Base-by-base conservation (phyloP, 2,329 filamentous ascomycete species). In the Neobulgaria alba region DNA sequence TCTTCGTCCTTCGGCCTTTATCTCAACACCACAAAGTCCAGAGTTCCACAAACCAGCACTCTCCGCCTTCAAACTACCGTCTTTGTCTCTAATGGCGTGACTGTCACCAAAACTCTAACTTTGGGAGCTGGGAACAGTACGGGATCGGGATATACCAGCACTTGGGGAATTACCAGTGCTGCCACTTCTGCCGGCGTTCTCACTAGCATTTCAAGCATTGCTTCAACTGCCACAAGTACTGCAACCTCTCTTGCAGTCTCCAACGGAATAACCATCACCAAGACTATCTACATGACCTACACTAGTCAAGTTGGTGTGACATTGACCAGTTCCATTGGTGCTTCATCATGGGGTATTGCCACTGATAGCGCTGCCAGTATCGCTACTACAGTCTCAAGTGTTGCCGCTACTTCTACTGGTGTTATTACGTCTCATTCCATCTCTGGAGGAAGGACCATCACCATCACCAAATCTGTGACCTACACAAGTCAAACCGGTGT, bases 91-190 rank as follows among this genome's bases (percentile, higher is more conserved):
- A n/a, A 33, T 5, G 23, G 35, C 12, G 12, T 38, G 12, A 52
- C 52, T 3, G 26, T 53, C 3, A 52, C 47, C 9, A 36, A 43
- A 16, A 42, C 42, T 17, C n/a, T 50, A 20, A 10, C 16, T n/a
- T 12, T 5, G 4, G 37, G 46, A 10, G 30, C 19, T n/a, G n/a
- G 20, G 12, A 23, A 29, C 12, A 34, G 17, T 14, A 14, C 39
- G 10, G n/a, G 15, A 10, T 4, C 9, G 3, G 5, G 16, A 18
- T 9, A 23, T 21, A 15, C 14, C 7, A 26, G 23, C 23, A 12
- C 23, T 7, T 26, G 23, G 23, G 23, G 23, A 26, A 7, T 19
- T n/a, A 14, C 40, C 20, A 14, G 17, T 12, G 14, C 23, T 12
- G 29, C 19, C 4, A 33, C 16, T 7, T 7, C 23, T 7, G 23